Conservation (phyloP, 2,329 filamentous ascomycete genomes). For the Periglandula ipomoeae region DNA sequence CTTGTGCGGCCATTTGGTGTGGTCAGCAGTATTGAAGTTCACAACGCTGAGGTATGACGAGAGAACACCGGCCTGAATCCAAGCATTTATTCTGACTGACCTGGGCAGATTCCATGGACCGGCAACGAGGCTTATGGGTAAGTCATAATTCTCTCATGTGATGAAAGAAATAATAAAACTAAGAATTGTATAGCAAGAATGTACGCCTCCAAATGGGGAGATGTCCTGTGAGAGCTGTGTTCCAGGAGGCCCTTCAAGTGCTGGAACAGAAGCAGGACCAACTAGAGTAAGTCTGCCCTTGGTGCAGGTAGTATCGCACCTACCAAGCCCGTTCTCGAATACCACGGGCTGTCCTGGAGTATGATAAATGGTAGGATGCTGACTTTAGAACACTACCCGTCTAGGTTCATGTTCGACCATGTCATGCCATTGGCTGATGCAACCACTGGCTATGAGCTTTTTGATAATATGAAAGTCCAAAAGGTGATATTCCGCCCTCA, state of each 20-base stretch:
- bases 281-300: conserved; percentile 43
- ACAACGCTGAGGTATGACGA: conserved; percentile 57
- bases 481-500: conserved; percentile 60
- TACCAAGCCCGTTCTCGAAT: not conserved
- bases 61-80: not conserved
- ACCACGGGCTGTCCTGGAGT: not conserved
- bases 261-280: conserved; percentile 58
- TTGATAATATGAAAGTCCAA: conserved; percentile 63
- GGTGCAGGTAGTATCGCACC: not conserved
- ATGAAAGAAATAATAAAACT: conserved; percentile 14
- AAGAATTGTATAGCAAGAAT: conserved; percentile 48
- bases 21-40: conserved; percentile 68
- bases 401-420: conserved; percentile 67
- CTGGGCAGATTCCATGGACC: conserved; percentile 51
- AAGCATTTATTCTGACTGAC: not conserved
- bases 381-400: not conserved
- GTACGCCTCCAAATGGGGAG: conserved; percentile 66
- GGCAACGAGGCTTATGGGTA: conserved; percentile 54
- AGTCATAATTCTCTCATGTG: conserved; percentile 10
- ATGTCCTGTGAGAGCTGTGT: conserved; percentile 65
- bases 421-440: conserved; percentile 62
- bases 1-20: conserved; percentile 62
- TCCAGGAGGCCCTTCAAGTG: conserved; percentile 53
- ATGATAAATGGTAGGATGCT: not conserved
- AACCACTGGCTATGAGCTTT: conserved; percentile 59